These are phyloP conservation scores for Apiospora sp. DNA, from an alignment of 2,329 filamentous ascomycete species.

Conservation along the genomic window DNA sequence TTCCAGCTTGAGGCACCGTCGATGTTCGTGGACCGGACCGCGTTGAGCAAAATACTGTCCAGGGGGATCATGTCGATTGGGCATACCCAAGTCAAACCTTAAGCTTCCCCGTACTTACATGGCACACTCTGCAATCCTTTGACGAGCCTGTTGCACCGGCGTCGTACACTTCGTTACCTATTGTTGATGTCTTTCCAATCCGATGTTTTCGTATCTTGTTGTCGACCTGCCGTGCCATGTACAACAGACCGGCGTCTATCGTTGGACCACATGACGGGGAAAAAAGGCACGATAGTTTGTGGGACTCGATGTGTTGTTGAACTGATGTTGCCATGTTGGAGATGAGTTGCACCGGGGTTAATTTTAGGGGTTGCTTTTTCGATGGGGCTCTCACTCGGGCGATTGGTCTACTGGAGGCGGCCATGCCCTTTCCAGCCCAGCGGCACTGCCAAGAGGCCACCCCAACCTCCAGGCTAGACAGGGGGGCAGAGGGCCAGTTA, in stretches of 20 bases:
- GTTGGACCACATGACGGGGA: neutral
- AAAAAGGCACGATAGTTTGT: constrained; percentile 19
- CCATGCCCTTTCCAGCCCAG: constrained; percentile 6
- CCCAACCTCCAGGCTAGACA: constrained; percentile 12
- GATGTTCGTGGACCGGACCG: constrained; percentile 18
- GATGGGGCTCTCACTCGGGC: constrained; percentile 15
- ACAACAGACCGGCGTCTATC: neutral
- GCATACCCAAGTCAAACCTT: constrained; percentile 10
- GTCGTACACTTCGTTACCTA: neutral
- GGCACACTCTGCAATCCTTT: neutral
- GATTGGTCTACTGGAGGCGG: constrained; percentile 23
- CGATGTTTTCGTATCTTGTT: neutral
- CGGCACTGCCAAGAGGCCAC: neutral
- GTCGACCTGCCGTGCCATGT: neutral
- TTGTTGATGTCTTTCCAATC: neutral
- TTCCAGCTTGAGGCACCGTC: constrained; percentile 14
- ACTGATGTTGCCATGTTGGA: constrained; percentile 14
- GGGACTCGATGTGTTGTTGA: constrained; percentile 18
- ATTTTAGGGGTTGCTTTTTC: constrained; percentile 27
- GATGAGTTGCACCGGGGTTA: constrained; percentile 26
- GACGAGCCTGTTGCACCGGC: neutral
- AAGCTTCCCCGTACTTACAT: constrained; percentile 12
- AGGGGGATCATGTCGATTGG: neutral
- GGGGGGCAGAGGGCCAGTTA: neutral
- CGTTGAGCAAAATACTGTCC: neutral